Evolutionary conservation across 257 asterid genomes (phyloP), one percentile per base, ranked within the genome.

Genomic region (Sherardia arvensis): DNA sequence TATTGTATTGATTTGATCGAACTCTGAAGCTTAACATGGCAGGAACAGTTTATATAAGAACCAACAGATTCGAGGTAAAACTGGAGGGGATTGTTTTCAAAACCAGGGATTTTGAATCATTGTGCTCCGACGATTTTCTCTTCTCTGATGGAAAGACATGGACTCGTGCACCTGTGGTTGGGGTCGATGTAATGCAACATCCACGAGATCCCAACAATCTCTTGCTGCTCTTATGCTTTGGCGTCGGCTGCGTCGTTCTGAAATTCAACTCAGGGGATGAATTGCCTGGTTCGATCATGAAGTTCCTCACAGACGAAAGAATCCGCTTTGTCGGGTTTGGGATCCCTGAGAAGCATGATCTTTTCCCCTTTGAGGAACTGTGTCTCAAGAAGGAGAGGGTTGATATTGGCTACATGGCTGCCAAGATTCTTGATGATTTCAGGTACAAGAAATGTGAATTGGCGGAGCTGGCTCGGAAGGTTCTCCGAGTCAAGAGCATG

Each of bases 51-150:
- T 91, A 79, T 75, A 54, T 88, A 69, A 75, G 66, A 69, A 91
- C 98, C 26, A 80, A 91, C 65, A 70, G 82, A 0, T 91, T 91
- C 15, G 98, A 91, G 74, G 94, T 88, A 1, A 88, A 84, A 67
- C 90, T 91, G 1, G 96, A 91, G 81, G 98, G 90, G 26, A 88
- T 91, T 57, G 79, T 88, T 63, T 88, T 88, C 85, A 91, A 88
- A 66, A 71, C 83, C 8, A 83, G 74, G 54, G 89, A 82, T 65
- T 91, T 91, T n/a, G 93, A 88, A 72, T 59, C 76, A 9, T 56
- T 91, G 53, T 91, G 95, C 78, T 40, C 65, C 2, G 65, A 77
- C 74, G 95, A 88, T 83, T 86, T 88, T 61, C 83, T 91, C 32
- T 86, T 91, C 74, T 95, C 96, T 0, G 74, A 82, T 1, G 92